phyloP scores from a whole-genome alignment of 2,329 filamentous ascomycete genomes.

The Metarhizium album region DNA sequence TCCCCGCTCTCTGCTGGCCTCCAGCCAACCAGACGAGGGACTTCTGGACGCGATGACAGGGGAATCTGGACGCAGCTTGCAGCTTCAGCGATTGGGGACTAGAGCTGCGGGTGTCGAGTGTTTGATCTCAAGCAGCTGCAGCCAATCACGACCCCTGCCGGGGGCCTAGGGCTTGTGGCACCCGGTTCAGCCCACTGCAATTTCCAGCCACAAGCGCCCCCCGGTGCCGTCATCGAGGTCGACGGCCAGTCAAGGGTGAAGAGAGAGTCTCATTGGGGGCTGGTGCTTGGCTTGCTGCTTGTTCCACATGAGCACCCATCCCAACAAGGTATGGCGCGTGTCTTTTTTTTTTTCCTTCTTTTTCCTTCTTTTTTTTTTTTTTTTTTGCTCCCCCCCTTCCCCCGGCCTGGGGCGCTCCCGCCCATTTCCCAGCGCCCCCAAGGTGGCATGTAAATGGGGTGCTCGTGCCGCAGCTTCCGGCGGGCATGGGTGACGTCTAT shows the following conservation, averaged over 20 bases:
- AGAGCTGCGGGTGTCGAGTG: not conserved
- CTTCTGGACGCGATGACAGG: no score
- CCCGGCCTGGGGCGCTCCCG: not conserved
- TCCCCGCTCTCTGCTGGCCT: not conserved
- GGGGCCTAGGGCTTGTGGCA: conserved; percentile 1
- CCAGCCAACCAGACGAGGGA: not conserved
- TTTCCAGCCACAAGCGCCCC: conserved; percentile 6
- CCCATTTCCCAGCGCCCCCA: conserved; percentile 1
- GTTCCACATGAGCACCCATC: not conserved
- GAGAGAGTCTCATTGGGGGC: no score
- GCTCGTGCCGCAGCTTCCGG: conserved; percentile 5
- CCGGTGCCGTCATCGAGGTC: no score
- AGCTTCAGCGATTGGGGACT: not conserved
- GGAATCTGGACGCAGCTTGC: no score
- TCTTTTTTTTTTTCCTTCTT: not conserved
- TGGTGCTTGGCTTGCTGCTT: no score
- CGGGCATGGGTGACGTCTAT: not conserved
- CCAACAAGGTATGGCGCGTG: not conserved
- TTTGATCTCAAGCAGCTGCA: not conserved
- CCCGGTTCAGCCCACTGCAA: conserved; percentile 6
- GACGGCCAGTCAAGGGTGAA: no score
- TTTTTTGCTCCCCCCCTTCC: not conserved
- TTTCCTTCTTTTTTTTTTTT: not conserved
- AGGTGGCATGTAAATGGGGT: not conserved
- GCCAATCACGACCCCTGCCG: not conserved